Base-by-base conservation (phyloP, 225 moss, liverwort and hornwort genomes). In the Ulota crispa region DNA sequence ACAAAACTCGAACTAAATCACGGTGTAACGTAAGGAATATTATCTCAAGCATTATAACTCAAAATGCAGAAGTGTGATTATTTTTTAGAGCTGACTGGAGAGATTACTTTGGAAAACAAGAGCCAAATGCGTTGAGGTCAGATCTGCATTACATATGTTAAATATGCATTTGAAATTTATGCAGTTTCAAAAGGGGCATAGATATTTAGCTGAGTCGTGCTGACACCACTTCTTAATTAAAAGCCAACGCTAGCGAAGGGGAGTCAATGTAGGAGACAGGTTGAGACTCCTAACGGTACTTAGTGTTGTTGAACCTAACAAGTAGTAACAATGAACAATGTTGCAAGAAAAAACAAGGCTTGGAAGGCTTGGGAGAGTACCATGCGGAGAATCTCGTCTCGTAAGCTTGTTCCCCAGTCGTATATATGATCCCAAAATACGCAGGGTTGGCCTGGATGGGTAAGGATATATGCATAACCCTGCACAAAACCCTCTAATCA, bases 381-480 rank as follows among this genome's bases (percentile, higher is more conserved):
- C 91, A 97, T 87, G 80, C 85, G 89, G 27, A 93, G 76, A 75
- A 98, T 95, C 55, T 94, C 92, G 39, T 85, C 64, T 82, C 84
- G 80, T 32, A 92, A 80, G 52, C 60, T 31, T 20, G 78, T 86
- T 15, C 98, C 98, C 95, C 95, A 95, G 78, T 95, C 93, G 55
- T 92, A 98, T 43, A 98, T 82, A 86, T 98, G 98, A 73, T 98
- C 98, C 87, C 93, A 98, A 80, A 98, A 98, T 34, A 98, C 92
- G 43, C 92, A 82, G 12, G 98, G 98, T 86, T 98, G 98, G 34
- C 95, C 98, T 65, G 95, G 93, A 77, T 98, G 98, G 21, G 95
- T 98, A 61, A 98, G 90, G 77, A 95, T 98, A 78, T 98, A 98
- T 43, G 93, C 94, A 85, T 98, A 98, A 54, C 98, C 98, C 95